Conservation (phyloP, 164 flowering plant genomes). For the Kingdonia uniflora region DNA sequence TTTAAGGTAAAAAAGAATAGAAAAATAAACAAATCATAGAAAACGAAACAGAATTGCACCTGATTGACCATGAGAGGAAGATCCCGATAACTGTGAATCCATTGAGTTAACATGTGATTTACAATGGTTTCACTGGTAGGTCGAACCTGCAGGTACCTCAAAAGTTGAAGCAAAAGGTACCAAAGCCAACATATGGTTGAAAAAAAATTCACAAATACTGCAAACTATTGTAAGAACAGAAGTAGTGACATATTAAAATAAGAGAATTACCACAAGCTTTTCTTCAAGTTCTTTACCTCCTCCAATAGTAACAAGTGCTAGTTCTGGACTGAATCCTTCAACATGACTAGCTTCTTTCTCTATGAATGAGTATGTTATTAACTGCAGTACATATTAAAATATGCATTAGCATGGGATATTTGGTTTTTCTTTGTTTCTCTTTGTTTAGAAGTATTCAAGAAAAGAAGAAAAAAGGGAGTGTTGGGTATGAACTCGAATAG, state of each 20-base stretch:
- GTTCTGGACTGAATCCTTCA: conserved; percentile 95
- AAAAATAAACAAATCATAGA: neutral
- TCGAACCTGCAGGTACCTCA: conserved; percentile 95
- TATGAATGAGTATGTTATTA: conserved; percentile 93
- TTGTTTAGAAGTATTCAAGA: too few species aligned
- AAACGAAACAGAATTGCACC: conserved; percentile 27
- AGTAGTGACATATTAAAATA: neutral
- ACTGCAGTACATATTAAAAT: conserved; percentile 34
- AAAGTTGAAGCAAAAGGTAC: conserved; percentile 34
- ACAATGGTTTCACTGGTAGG: conserved; percentile 99
- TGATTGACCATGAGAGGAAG: conserved; percentile 96
- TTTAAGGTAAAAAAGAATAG: neutral
- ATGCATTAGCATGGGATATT: conserved; percentile 1
- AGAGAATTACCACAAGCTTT: conserved; percentile 81
- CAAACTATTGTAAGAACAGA: neutral
- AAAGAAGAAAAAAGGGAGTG: too few species aligned
- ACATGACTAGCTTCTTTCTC: conserved; percentile 99
- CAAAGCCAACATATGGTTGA: conserved; percentile 54
- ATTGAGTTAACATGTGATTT: conserved; percentile 96
- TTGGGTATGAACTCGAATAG: too few species aligned
- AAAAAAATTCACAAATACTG: too few species aligned
- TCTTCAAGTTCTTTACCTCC: conserved; percentile 99
- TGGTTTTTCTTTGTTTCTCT: too few species aligned
- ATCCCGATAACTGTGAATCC: conserved; percentile 97
- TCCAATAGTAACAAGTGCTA: conserved; percentile 93